Evolutionary conservation across 192 early-diverging fungal species (phyloP).

Genomic region (Podila epigama): DNA sequence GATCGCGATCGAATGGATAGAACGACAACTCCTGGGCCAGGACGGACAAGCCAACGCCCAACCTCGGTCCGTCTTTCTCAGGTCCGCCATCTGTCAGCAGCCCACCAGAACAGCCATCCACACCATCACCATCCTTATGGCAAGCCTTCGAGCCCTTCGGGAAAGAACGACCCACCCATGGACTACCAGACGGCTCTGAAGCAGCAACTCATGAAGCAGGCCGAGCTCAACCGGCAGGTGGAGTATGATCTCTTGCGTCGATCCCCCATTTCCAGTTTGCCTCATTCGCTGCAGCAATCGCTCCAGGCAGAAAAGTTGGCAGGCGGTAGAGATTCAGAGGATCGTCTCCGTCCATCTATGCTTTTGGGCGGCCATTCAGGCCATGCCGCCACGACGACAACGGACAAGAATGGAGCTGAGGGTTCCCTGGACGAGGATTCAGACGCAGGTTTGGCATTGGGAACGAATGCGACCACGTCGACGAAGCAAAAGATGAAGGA

Average conservation of each 20-base stretch:
- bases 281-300: constrained; percentile 43
- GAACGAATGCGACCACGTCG: constrained; percentile 9
- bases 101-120: constrained; percentile 48
- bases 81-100: constrained; percentile 38
- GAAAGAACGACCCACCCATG: constrained; percentile 35
- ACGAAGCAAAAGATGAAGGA: constrained; percentile 46
- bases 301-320: constrained; percentile 21
- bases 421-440: neutral
- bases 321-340: too few species aligned
- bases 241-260: constrained; percentile 46
- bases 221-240: constrained; percentile 44
- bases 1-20: constrained; percentile 6
- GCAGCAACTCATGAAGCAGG: constrained; percentile 42
- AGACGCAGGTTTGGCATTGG: neutral
- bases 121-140: constrained; percentile 48
- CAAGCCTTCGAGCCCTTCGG: constrained; percentile 32
- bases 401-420: neutral
- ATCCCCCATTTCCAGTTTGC: constrained; percentile 36
- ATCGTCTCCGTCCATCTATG: neutral
- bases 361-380: neutral
- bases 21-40: neutral
- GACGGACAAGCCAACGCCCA: constrained; percentile 31
- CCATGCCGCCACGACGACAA: too few species aligned
- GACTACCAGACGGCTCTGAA: constrained; percentile 45
- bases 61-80: constrained; percentile 40